phyloP scores from a whole-genome alignment of 2,329 filamentous ascomycete genomes.

The Penicillium paneum region DNA sequence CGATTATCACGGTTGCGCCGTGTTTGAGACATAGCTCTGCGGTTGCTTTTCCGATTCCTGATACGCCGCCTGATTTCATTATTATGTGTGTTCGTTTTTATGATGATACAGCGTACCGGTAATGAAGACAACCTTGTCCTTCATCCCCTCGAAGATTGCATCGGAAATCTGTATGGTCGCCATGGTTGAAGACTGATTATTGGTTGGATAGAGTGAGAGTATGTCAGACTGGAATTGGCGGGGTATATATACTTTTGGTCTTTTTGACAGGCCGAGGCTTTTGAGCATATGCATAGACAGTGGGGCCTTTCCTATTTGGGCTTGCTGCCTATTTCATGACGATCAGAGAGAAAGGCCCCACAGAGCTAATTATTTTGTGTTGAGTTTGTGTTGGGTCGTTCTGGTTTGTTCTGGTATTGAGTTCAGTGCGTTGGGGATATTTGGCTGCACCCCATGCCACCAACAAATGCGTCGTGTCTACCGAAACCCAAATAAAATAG shows the following conservation, averaged over 20 bases:
- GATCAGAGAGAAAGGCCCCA: too few species aligned
- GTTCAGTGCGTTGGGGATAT: too few species aligned
- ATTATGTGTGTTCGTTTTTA: not conserved
- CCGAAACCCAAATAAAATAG: too few species aligned
- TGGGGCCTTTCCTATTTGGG: too few species aligned
- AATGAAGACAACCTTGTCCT: slow-evolving; percentile 34
- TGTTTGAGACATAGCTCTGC: slow-evolving; percentile 50
- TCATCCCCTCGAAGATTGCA: not conserved
- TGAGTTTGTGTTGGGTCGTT: too few species aligned
- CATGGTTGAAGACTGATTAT: not conserved
- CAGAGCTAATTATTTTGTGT: too few species aligned
- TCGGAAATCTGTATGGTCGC: not conserved
- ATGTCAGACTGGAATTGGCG: not conserved
- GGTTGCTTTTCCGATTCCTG: slow-evolving; percentile 60
- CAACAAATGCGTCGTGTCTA: too few species aligned
- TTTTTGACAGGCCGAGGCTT: not conserved
- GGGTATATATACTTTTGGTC: not conserved
- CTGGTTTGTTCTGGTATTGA: too few species aligned
- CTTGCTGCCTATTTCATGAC: too few species aligned
- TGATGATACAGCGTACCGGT: slow-evolving; percentile 43
- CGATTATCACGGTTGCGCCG: slow-evolving; percentile 56
- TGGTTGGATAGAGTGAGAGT: not conserved
- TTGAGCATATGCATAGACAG: too few species aligned
- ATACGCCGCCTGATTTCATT: slow-evolving; percentile 50
- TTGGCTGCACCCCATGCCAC: too few species aligned